A percentile compares a stretch with the other conserved stretches of the same genome.
These are phyloP conservation scores for Colletotrichum caudatum DNA, from an alignment of 2,329 filamentous ascomycete species.

Conservation along the genomic window DNA sequence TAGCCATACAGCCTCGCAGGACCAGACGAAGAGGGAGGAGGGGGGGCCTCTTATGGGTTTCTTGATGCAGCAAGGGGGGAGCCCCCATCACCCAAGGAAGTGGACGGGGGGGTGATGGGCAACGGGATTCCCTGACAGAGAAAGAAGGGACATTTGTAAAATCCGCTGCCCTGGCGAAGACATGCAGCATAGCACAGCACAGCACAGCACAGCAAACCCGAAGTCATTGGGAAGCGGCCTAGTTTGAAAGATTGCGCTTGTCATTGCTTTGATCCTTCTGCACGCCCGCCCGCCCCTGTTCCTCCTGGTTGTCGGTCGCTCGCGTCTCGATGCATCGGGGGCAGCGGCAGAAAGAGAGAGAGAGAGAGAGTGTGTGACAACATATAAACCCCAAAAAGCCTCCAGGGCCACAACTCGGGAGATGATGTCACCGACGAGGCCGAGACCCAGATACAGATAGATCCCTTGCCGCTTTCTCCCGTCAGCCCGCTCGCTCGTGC, in stretches of 20 bases:
- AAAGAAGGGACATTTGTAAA: not conserved
- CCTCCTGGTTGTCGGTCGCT: not conserved
- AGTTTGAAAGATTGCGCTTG: not conserved
- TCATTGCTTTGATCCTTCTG: not conserved
- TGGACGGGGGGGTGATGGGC: constrained; percentile 14
- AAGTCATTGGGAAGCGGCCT: not conserved
- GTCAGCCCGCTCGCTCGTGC: not conserved
- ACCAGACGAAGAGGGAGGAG: not conserved
- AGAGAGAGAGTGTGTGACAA: too few relatives aligned
- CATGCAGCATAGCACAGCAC: too few relatives aligned
- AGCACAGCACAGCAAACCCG: not conserved
- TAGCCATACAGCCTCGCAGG: constrained; percentile 17
- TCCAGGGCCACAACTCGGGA: too few relatives aligned
- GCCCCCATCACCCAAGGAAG: not conserved
- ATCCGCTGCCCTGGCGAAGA: not conserved
- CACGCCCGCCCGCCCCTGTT: not conserved
- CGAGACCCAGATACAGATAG: constrained; percentile 31
- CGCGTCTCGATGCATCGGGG: constrained; percentile 17
- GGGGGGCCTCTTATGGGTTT: not conserved
- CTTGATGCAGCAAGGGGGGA: not conserved
- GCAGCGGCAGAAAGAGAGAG: not conserved
- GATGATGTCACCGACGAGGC: constrained; percentile 36
- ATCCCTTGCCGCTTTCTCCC: constrained; percentile 23
- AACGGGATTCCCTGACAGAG: constrained; percentile 24
- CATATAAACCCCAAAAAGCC: not conserved